Conservation (phyloP, 257 asterid genomes). For the Forsythia suspensa region DNA sequence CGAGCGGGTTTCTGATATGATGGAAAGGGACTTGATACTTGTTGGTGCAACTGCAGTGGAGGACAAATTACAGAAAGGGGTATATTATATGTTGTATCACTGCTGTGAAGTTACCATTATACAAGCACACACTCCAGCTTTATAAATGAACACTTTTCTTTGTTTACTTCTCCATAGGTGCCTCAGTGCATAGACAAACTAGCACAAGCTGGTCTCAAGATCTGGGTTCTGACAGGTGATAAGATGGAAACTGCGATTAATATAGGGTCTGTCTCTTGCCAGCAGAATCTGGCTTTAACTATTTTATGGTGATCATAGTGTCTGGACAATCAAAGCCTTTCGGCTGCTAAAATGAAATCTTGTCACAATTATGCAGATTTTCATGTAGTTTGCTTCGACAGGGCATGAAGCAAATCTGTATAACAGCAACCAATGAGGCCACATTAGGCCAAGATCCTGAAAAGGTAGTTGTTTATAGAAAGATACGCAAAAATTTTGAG, state of each 20-base stretch:
- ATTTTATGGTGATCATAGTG: conserved; percentile 14
- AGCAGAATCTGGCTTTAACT: conserved; percentile 14
- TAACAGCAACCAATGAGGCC: conserved; percentile 50
- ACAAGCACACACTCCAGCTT: background rate
- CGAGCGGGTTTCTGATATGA: conserved; percentile 79
- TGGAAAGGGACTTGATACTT: conserved; percentile 89
- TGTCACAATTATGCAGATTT: conserved; percentile 48
- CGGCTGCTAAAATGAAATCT: conserved; percentile 18
- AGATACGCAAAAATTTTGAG: conserved; percentile 20
- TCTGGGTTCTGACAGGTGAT: conserved; percentile 99
- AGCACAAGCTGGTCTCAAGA: conserved; percentile 97
- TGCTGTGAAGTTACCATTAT: background rate
- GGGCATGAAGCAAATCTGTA: conserved; percentile 92
- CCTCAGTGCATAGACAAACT: conserved; percentile 98
- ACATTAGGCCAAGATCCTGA: conserved; percentile 43
- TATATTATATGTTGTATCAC: conserved; percentile 32
- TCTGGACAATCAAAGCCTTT: conserved; percentile 18
- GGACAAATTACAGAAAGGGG: conserved; percentile 99
- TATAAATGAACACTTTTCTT: conserved; percentile 1
- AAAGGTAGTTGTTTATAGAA: conserved; percentile 50
- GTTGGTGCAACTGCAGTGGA: conserved; percentile 99
- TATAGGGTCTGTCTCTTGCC: conserved; percentile 80
- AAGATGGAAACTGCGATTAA: conserved; percentile 99
- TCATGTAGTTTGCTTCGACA: conserved; percentile 98
- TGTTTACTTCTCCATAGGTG: conserved; percentile 51